These are phyloP conservation scores for Pelargonium exstipulatum DNA, from an alignment of 441 rosid species.

Conservation along the genomic window DNA sequence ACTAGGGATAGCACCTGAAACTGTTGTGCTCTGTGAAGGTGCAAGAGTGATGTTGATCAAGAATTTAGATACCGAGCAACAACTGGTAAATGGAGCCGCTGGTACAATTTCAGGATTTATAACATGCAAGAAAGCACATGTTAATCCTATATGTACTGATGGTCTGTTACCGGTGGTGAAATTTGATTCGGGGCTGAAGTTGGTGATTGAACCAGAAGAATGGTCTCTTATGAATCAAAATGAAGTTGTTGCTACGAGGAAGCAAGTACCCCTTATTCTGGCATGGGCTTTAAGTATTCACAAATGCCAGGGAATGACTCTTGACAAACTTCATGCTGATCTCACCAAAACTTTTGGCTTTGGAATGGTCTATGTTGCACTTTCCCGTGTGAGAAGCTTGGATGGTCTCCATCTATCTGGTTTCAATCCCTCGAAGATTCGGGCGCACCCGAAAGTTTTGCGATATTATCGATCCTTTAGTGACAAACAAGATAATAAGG, in stretches of 20 bases:
- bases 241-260: conserved; percentile 21
- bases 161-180: conserved; percentile 28
- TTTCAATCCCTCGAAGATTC: neutral
- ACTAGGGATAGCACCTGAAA: conserved; percentile 23
- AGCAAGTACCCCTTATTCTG: conserved; percentile 32
- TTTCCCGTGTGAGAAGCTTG: neutral
- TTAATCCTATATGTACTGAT: conserved; percentile 4
- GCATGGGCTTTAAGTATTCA: conserved; percentile 31
- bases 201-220: conserved; percentile 18
- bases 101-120: conserved; percentile 26
- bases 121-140: neutral
- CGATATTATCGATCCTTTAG: neutral
- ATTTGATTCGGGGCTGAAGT: conserved; percentile 29
- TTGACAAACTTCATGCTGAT: too few relatives aligned
- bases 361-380: too few relatives aligned
- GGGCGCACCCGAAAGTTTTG: neutral
- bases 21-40: conserved; percentile 27
- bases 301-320: too few relatives aligned
- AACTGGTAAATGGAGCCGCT: conserved; percentile 35
- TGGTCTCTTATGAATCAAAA: conserved; percentile 25
- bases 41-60: conserved; percentile 39
- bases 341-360: too few relatives aligned
- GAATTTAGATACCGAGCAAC: conserved; percentile 21
- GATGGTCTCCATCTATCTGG: neutral
- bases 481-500: neutral